Evolutionary conservation across 2,329 filamentous ascomycete species (phyloP), one percentile per base, ranked within the genome.

Genomic region (Sclerotiophoma versabilis): DNA sequence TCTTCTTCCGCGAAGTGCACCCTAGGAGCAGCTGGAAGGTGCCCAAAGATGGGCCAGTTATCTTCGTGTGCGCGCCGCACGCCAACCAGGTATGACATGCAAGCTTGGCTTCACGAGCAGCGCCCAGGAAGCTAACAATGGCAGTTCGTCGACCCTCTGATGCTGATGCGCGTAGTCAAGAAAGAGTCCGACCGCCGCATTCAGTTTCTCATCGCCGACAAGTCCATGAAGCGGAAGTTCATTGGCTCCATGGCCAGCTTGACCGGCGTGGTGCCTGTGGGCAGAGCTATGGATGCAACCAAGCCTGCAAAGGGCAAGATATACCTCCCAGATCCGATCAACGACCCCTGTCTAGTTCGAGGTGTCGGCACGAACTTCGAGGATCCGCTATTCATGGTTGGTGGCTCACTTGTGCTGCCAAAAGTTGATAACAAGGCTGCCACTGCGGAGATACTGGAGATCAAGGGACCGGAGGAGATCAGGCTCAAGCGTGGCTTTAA

Each of bases 1-100:
- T 97, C 64, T 99, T 99, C 85, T 99, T 99, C 81, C 89, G 95
- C 65, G 95, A 99, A 77, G 92, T 99, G 14, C 93, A 98, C 73
- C 95, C 95, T 11, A 86, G 95, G 62, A 92, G 92, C 64, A 91
- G 93, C 59, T 99, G 95, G 92, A 93, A 93, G 76, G 90, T 99
- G 37, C 95, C 95, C 37, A 87, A 89, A 68, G 84, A 86, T 59
- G 95, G 93, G 0, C 93, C 95, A 1, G 86, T 99, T 59, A 91
- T 99, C 55, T 95, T 99, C 70, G 95, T 99, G 64, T 95, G 93
- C 37, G 95, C 93, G 49, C 95, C 95, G 63, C 95, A 99, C 81
- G 93, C 93, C 56, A 99, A 99, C 75, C 71, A 74, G 64, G 71
- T 71, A 60, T 17, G 59, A 26, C 41, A 22, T 25, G 27, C 20